Percentiles rank a stretch among this genome's conserved stretches.
These are phyloP conservation scores for Cladosporium oxysporum DNA, from an alignment of 2,329 filamentous ascomycete genomes.

Conservation along the genomic window DNA sequence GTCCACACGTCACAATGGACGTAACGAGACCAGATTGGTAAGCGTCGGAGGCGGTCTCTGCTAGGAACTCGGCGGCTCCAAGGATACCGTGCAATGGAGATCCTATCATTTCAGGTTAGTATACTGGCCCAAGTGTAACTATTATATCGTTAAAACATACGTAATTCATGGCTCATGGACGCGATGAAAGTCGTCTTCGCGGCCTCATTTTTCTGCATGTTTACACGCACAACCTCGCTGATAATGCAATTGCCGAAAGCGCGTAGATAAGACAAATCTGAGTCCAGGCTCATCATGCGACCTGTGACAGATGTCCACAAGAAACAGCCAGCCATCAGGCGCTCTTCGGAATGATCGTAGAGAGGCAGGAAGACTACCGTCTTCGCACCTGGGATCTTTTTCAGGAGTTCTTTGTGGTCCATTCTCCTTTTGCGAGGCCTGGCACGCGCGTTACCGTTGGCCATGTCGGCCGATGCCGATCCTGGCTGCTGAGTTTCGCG, in stretches of 20 bases:
- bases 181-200: slow-evolving; percentile 54
- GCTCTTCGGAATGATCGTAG: slow-evolving; percentile 50
- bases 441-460: slow-evolving; percentile 22
- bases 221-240: slow-evolving; percentile 42
- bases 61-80: slow-evolving; percentile 51
- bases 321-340: slow-evolving; percentile 47
- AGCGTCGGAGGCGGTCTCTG: slow-evolving; percentile 44
- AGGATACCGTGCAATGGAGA: slow-evolving; percentile 49
- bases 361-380: slow-evolving; percentile 55
- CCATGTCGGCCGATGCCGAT: slow-evolving; percentile 35
- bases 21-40: slow-evolving; percentile 48
- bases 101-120: not conserved
- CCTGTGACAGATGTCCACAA: slow-evolving; percentile 49
- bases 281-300: slow-evolving; percentile 41
- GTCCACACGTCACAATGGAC: slow-evolving; percentile 51
- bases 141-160: slow-evolving; percentile 23
- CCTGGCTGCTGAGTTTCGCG: slow-evolving; percentile 39
- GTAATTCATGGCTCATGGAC: slow-evolving; percentile 54
- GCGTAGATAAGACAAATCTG: slow-evolving; percentile 45
- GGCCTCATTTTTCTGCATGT: slow-evolving; percentile 44
- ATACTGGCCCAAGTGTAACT: not conserved
- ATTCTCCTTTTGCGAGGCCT: slow-evolving; percentile 38
- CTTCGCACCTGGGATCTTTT: slow-evolving; percentile 38
- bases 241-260: slow-evolving; percentile 45
- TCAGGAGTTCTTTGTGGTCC: slow-evolving; percentile 41